These are phyloP conservation scores for Exobasidium cylindrosporum DNA, from an alignment of 1,284 basidiomycete genomes.

Conservation along the genomic window DNA sequence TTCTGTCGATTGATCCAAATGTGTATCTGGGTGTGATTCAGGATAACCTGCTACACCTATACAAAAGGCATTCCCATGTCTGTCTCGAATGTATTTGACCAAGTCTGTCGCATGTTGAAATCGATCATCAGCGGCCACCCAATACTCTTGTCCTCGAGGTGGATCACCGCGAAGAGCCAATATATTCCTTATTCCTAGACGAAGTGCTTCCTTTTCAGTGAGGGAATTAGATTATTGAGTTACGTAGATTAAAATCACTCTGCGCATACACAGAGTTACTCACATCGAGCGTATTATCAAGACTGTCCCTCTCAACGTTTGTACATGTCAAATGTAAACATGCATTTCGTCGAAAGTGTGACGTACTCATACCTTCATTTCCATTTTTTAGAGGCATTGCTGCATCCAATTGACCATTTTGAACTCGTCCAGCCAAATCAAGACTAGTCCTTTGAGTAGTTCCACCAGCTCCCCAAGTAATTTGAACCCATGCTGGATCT, in stretches of 20 bases:
- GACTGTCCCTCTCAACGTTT: constrained; percentile 70
- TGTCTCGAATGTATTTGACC: constrained; percentile 82
- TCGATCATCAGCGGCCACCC: constrained; percentile 77
- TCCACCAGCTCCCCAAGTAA: constrained; percentile 97
- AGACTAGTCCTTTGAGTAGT: constrained; percentile 82
- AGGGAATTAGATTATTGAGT: neutral
- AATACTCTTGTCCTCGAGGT: constrained; percentile 86
- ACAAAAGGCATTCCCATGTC: constrained; percentile 82
- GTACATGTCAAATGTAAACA: constrained; percentile 96
- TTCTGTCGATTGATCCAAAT: constrained; percentile 63
- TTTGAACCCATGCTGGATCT: constrained; percentile 59
- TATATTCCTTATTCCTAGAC: constrained; percentile 81
- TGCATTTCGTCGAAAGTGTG: constrained; percentile 65
- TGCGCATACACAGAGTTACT: neutral
- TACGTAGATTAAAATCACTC: neutral
- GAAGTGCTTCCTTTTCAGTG: constrained; percentile 68
- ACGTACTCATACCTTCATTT: neutral
- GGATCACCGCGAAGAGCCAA: constrained; percentile 84
- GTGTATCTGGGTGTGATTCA: constrained; percentile 70
- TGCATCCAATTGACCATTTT: constrained; percentile 38
- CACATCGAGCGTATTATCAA: constrained; percentile 80
- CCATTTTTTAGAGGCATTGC: neutral
- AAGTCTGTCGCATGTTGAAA: constrained; percentile 88
- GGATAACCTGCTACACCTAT: constrained; percentile 91
- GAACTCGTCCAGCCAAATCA: constrained; percentile 63